These are phyloP conservation scores for Triticum timopheevii DNA, from an alignment of 176 grass and related monocot genomes.

Conservation along the genomic window DNA sequence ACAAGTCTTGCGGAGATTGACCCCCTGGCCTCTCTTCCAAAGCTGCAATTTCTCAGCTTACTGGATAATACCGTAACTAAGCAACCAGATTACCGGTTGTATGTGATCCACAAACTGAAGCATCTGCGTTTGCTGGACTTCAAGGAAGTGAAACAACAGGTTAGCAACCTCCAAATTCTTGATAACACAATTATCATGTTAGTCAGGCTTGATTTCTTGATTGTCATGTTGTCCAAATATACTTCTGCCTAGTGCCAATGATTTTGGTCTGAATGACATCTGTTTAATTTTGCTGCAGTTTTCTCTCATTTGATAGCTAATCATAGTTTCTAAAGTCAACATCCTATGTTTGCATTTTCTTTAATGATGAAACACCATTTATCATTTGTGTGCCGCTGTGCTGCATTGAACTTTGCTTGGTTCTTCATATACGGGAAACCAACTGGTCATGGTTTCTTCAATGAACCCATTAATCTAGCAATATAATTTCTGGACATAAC, in stretches of 20 bases:
- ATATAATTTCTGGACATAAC: neutral
- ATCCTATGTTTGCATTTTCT: neutral
- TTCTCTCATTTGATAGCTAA: neutral
- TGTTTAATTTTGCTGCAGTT: neutral
- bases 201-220: conserved; percentile 9
- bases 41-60: conserved; percentile 93
- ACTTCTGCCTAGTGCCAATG: neutral
- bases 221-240: neutral
- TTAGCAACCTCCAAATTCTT: conserved; percentile 33
- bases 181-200: neutral
- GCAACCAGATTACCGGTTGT: conserved; percentile 89
- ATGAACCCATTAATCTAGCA: neutral
- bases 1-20: conserved; percentile 91
- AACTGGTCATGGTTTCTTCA: neutral
- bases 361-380: neutral
- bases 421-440: neutral
- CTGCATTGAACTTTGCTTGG: neutral
- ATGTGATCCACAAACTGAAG: conserved; percentile 97
- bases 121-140: conserved; percentile 86
- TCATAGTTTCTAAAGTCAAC: neutral
- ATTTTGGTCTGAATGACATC: neutral
- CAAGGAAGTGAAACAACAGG: conserved; percentile 98
- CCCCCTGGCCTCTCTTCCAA: conserved; percentile 81
- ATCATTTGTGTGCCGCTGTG: neutral
- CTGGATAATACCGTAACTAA: conserved; percentile 96